A percentile compares a stretch with the other conserved stretches of the same genome.
Conservation (phyloP, 1,284 basidiomycete species). For the Apiotrichum domesticum region DNA sequence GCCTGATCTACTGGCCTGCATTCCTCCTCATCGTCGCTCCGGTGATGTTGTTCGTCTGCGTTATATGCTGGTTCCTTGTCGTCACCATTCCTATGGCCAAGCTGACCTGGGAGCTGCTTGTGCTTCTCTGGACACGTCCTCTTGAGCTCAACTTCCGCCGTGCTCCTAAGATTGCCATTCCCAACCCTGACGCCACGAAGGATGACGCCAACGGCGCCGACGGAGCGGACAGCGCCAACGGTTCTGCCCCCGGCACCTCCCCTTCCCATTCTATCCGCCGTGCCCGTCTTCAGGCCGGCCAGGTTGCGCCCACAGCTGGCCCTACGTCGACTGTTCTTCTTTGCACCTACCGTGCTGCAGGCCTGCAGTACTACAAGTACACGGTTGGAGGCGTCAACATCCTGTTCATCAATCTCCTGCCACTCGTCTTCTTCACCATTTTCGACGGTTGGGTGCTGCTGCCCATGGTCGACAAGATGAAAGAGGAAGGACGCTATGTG, state of each 20-base stretch:
- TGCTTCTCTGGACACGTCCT: conserved; percentile 73
- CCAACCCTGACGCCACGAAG: conserved; percentile 1
- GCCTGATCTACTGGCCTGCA: conserved; percentile 68
- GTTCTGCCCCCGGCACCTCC: not conserved
- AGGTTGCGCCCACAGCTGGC: conserved; percentile 66
- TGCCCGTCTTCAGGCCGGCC: conserved; percentile 59
- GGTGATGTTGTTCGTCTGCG: conserved; percentile 74
- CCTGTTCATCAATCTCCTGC: conserved; percentile 91
- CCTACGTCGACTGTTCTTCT: conserved; percentile 78
- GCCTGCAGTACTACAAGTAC: conserved; percentile 96
- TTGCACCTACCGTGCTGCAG: conserved; percentile 89
- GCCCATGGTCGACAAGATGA: conserved; percentile 61
- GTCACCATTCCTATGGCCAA: conserved; percentile 98
- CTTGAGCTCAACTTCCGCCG: conserved; percentile 82
- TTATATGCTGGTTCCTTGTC: conserved; percentile 87
- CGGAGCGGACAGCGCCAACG: not conserved
- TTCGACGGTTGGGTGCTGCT: conserved; percentile 83
- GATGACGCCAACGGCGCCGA: conserved; percentile 23
- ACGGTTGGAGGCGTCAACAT: conserved; percentile 99
- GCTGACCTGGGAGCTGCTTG: conserved; percentile 86
- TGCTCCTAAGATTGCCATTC: conserved; percentile 38
- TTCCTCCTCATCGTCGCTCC: conserved; percentile 77
- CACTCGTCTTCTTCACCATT: conserved; percentile 91
- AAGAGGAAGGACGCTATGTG: conserved; percentile 43
- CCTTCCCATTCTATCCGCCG: conserved; percentile 54